Conservation (phyloP, 345 rosid genomes). For the Microcos paniculata region DNA sequence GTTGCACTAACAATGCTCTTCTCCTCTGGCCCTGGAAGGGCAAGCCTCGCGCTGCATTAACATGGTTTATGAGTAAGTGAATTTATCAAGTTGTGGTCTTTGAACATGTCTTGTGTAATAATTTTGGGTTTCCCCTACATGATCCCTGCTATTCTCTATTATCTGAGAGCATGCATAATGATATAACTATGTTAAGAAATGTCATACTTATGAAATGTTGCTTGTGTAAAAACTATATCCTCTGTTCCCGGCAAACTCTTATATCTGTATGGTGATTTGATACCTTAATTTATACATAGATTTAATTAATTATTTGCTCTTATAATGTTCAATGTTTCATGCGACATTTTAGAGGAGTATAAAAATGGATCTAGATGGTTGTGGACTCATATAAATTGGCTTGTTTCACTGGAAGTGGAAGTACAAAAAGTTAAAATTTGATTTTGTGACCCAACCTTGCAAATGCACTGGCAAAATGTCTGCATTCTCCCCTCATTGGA, state of each 20-base stretch:
- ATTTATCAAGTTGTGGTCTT: neutral
- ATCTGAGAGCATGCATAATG: slow-evolving; percentile 4
- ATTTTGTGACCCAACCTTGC: slow-evolving; percentile 64
- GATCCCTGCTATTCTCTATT: neutral
- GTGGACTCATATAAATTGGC: neutral
- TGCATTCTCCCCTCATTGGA: slow-evolving; percentile 98
- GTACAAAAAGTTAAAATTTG: slow-evolving; percentile 6
- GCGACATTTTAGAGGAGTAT: neutral
- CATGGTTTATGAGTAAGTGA: slow-evolving; percentile 13
- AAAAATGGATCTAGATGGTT: slow-evolving; percentile 2
- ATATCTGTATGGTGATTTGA: neutral
- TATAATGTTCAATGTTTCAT: neutral
- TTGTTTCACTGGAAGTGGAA: slow-evolving; percentile 2
- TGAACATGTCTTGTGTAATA: neutral
- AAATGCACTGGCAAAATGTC: slow-evolving; percentile 98
- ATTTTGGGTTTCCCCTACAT: neutral
- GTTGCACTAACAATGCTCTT: slow-evolving; percentile 32
- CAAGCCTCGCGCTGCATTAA: slow-evolving; percentile 78
- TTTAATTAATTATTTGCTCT: neutral
- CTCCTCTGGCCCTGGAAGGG: slow-evolving; percentile 77
- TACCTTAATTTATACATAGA: neutral
- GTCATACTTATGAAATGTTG: neutral
- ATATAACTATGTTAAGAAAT: neutral
- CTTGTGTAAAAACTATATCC: neutral
- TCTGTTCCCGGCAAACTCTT: neutral